Evolutionary conservation across 345 rosid genomes (phyloP), one percentile per base, ranked within the genome.

Genomic region (Euclidium syriacum): DNA sequence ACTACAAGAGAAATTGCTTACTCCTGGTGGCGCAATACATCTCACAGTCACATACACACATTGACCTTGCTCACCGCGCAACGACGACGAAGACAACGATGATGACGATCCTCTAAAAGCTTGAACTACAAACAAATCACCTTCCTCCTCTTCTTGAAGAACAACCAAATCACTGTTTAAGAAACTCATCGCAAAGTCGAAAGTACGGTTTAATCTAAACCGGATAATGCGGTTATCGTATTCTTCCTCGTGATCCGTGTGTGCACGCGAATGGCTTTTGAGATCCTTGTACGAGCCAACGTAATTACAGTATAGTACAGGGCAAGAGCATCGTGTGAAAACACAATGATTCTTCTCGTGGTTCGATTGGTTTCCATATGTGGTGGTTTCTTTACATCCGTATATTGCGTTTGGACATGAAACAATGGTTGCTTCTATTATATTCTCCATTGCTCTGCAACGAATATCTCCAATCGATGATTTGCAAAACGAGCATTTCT

Each of bases 321-420:
- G 94, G 79, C 94, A 86, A 0, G 67, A 35, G 44, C 82, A 74
- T 2, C 81, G 78, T 4, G 35, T 27, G 50, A 34, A 62, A 18
- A 17, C 6, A 33, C 85, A 81, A n/a, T n/a, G n/a, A n/a, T n/a
- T n/a, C 53, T 75, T 78, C 66, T 75, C 87, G 3, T 83, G 85
- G 36, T 41, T 70, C 12, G 23, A 53, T 39, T 66, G 68, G 50
- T 60, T 25, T 33, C 64, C 52, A 49, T 66, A 81, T 18, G 46
- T 42, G 35, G 64, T 23, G 12, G 33, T 40, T 57, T 44, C 71
- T 32, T 16, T 32, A 51, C 85, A 85, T 15, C 84, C 86, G 43
- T 76, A 69, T 15, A 65, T 52, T 1, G 69, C 22, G 48, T 79
- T 66, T 65, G 6, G 76, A 72, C 89, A 86, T 0, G 49, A 16